phyloP scores from a whole-genome alignment of 192 early-diverging fungal genomes.

The Pilobolus umbonatus region DNA sequence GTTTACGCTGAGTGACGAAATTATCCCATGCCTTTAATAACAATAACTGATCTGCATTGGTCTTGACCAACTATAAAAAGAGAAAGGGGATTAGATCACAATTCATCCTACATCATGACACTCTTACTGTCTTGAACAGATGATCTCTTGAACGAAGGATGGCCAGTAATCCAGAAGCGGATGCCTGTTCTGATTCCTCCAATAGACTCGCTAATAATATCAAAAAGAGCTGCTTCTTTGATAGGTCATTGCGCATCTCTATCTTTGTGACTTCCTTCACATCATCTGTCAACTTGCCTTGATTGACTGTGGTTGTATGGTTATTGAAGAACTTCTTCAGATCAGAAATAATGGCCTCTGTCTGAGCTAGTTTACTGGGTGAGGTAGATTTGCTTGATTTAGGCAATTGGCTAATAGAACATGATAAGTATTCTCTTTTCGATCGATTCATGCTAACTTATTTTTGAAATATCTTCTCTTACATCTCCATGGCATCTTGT shows the following conservation, averaged over 20 bases:
- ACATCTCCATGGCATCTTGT: constrained; percentile 42
- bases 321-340: constrained; percentile 47
- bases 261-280: constrained; percentile 79
- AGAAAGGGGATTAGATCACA: not conserved
- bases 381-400: not conserved
- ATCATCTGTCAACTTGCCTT: constrained; percentile 46
- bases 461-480: constrained; percentile 12
- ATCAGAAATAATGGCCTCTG: constrained; percentile 47
- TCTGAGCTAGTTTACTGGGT: constrained; percentile 16
- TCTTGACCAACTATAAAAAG: constrained; percentile 53
- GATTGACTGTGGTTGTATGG: constrained; percentile 15
- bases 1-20: constrained; percentile 39
- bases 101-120: no score
- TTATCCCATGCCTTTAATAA: constrained; percentile 63
- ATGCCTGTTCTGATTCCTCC: constrained; percentile 35
- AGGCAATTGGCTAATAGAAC: no score
- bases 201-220: constrained; percentile 61
- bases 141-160: constrained; percentile 36
- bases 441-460: no score
- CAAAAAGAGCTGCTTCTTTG: constrained; percentile 72
- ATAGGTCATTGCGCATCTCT: constrained; percentile 79
- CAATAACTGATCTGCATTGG: constrained; percentile 47
- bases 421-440: no score
- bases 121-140: constrained; percentile 39
- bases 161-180: constrained; percentile 30